Percentiles rank a stretch among this genome's conserved stretches.
Evolutionary conservation across 768 basidiomycete species (phyloP).

Genomic region (Candolleomyces eurysporus): DNA sequence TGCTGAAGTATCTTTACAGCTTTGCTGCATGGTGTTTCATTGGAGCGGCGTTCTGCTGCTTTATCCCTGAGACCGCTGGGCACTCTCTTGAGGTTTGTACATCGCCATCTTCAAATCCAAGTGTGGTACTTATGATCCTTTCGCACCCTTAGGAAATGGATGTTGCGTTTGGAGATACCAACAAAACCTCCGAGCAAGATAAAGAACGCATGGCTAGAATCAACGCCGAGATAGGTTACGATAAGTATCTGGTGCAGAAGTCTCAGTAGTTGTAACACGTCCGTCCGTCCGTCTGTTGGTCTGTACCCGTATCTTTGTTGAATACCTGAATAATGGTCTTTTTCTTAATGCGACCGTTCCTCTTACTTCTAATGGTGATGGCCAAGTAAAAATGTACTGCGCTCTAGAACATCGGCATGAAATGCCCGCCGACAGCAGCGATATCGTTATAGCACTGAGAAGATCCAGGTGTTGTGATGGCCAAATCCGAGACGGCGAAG

Average conservation of each 20-base stretch:
- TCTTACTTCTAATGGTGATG: no score
- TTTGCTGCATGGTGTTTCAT: constrained; percentile 3
- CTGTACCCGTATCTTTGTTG: no score
- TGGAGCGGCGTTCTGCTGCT: not conserved
- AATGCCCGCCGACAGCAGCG: no score
- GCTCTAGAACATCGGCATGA: no score
- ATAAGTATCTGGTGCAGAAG: not conserved
- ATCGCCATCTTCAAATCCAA: not conserved
- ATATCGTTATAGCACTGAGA: no score
- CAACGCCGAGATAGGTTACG: not conserved
- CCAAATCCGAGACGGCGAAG: no score
- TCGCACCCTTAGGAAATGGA: not conserved
- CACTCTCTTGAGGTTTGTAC: not conserved
- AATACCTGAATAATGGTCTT: no score
- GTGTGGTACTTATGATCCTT: not conserved
- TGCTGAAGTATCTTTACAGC: not conserved
- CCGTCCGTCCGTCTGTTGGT: not conserved
- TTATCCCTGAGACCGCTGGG: constrained; percentile 1
- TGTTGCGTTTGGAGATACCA: constrained; percentile 2
- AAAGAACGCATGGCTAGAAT: constrained; percentile 1
- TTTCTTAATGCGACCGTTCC: no score
- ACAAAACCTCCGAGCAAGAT: not conserved
- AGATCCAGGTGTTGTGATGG: no score
- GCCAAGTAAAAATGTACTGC: no score
- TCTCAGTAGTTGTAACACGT: not conserved